phyloP scores from a whole-genome alignment of 2,329 filamentous ascomycete genomes.

The Sclerotinia trifoliorum region DNA sequence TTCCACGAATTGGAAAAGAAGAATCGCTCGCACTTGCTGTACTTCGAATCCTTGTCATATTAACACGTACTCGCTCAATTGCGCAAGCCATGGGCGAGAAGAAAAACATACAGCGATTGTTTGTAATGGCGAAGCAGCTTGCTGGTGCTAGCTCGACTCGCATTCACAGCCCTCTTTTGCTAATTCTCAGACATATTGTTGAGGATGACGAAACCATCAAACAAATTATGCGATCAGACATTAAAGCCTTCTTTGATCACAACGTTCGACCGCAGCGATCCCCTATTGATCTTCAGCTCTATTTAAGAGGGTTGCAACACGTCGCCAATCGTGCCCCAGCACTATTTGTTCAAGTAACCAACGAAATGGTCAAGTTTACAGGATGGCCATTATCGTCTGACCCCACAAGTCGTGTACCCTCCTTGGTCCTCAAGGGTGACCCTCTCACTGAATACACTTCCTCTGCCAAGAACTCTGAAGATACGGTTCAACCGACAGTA shows the following conservation, averaged over 20 bases:
- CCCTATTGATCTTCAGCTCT: slow-evolving; percentile 67
- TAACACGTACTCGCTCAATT: slow-evolving; percentile 75
- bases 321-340: slow-evolving; percentile 78
- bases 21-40: slow-evolving; percentile 80
- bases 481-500: slow-evolving; percentile 38
- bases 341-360: slow-evolving; percentile 82
- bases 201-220: slow-evolving; percentile 90
- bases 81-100: slow-evolving; percentile 80
- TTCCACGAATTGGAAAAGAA: slow-evolving; percentile 86
- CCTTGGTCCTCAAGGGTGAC: slow-evolving; percentile 37
- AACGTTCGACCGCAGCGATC: slow-evolving; percentile 50
- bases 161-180: slow-evolving; percentile 64
- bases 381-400: slow-evolving; percentile 52
- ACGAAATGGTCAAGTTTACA: slow-evolving; percentile 75
- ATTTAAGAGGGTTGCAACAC: slow-evolving; percentile 74
- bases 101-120: slow-evolving; percentile 83
- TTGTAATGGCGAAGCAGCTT: slow-evolving; percentile 93
- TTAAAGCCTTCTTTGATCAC: slow-evolving; percentile 70
- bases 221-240: slow-evolving; percentile 89
- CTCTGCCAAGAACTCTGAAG: slow-evolving; percentile 31
- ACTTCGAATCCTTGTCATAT: slow-evolving; percentile 77
- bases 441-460: slow-evolving; percentile 18
- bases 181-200: slow-evolving; percentile 86
- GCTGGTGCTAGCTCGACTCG: slow-evolving; percentile 74
- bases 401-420: slow-evolving; percentile 46